Conservation (phyloP, 2,329 filamentous ascomycete genomes). For the Exophiala oligosperma region DNA sequence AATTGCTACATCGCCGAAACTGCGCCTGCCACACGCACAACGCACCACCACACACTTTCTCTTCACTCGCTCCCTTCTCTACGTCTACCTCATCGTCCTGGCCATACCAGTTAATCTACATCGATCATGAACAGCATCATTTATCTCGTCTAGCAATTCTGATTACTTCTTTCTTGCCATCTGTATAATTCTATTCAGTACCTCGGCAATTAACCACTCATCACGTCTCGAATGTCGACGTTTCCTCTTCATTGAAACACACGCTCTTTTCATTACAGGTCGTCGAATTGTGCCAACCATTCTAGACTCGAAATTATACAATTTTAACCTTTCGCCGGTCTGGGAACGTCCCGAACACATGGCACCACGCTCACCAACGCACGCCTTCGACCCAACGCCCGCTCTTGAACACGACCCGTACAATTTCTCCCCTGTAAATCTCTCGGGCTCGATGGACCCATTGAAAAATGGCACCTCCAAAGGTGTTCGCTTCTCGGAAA, state of each 20-base stretch:
- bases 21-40: neutral
- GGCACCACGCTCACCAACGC: conserved; percentile 26
- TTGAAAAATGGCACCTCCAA: conserved; percentile 37
- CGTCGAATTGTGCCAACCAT: neutral
- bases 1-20: neutral
- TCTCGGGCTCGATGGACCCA: conserved; percentile 1
- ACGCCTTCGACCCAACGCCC: conserved; percentile 27
- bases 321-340: neutral
- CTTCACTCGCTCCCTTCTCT: neutral
- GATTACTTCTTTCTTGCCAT: neutral
- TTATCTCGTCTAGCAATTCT: neutral
- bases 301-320: neutral
- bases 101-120: neutral
- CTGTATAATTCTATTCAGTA: neutral
- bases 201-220: too few species aligned
- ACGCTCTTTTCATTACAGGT: neutral
- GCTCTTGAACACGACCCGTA: conserved; percentile 26
- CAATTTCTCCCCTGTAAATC: conserved; percentile 27
- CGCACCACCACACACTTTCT: neutral
- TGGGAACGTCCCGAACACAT: conserved; percentile 9
- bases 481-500: conserved; percentile 43
- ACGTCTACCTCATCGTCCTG: neutral
- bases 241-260: neutral
- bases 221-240: neutral
- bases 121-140: neutral